Base-by-base conservation (phyloP, 108 stramenopile genomes). In the Pseudonitzschia multiseries region DNA sequence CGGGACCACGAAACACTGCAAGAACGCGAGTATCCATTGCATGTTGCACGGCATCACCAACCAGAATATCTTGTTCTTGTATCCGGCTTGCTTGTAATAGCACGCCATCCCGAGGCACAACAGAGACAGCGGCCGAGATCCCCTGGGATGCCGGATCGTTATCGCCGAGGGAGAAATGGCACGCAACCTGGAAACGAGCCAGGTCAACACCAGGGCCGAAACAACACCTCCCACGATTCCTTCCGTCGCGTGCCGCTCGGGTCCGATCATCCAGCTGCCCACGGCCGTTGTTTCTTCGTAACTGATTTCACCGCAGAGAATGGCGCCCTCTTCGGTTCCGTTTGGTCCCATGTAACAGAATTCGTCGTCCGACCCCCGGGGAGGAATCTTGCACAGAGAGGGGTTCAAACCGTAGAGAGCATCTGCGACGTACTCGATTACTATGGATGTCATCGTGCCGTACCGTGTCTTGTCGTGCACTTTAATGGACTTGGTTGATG, bases 41-140 rank as follows among this genome's bases (percentile, higher is more conserved):
- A 61, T 68, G 33, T 74, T 74, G 31, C 73, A 74, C 13, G 73
- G 73, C 73, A 74, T 74, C 44, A 68, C 52, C n/a, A 74, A 18
- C 18, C 51, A 61, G 40, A 66, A 74, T 21, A 74, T 24, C 51
- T 54, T 27, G 28, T 64, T 53, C 20, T 64, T 33, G 28, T 53
- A 74, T 1, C 73, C 73, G 8, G 51, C 15, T 10, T 8, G 8
- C 51, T 74, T 74, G 73, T 68, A 74, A n/a, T 32, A 42, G 22
- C 24, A 50, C 5, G 44, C 0, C 53, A 74, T 52, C 24, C 33
- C 21, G 17, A 53, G 44, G 51, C 65, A 66, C 18, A 57, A 52
- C 28, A 56, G 36, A 17, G 59, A 61, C 21, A 66, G 9, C 15
- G 33, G 33, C 5, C n/a, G 8, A 6, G 31, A 46, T 65, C 53